phyloP scores from a whole-genome alignment of 495 filamentous ascomycete species.

The Aspergillus leporis region DNA sequence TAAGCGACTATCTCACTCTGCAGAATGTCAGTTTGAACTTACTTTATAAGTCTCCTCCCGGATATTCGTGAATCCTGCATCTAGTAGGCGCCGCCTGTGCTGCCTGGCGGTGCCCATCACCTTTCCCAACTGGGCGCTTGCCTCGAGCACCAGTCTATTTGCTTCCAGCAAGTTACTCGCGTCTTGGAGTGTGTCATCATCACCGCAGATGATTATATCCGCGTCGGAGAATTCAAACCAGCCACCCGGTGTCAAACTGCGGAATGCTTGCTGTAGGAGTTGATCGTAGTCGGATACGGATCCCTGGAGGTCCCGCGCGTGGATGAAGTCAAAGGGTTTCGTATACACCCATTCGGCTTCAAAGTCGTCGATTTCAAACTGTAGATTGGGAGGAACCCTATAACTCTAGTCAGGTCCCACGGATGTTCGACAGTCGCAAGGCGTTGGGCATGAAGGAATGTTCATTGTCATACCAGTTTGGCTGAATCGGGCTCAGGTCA shows the following conservation, averaged over 20 bases:
- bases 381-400: slow-evolving; percentile 3
- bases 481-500: slow-evolving; percentile 3
- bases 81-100: neutral
- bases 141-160: neutral
- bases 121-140: neutral
- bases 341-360: neutral
- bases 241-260: neutral
- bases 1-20: neutral
- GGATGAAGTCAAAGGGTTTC: neutral
- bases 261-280: neutral
- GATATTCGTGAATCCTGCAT: neutral
- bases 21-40: neutral
- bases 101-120: neutral
- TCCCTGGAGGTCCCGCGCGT: neutral
- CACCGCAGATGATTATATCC: neutral
- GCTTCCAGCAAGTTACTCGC: neutral
- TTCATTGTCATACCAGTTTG: slow-evolving; percentile 26
- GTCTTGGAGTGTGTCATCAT: neutral
- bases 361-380: neutral
- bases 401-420: neutral
- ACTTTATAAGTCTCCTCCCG: neutral
- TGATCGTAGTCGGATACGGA: neutral
- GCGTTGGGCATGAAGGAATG: slow-evolving; percentile 22
- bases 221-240: neutral
- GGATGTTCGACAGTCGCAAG: neutral